Evolutionary conservation across 345 rosid species (phyloP).

Genomic region (Salix dunnii): DNA sequence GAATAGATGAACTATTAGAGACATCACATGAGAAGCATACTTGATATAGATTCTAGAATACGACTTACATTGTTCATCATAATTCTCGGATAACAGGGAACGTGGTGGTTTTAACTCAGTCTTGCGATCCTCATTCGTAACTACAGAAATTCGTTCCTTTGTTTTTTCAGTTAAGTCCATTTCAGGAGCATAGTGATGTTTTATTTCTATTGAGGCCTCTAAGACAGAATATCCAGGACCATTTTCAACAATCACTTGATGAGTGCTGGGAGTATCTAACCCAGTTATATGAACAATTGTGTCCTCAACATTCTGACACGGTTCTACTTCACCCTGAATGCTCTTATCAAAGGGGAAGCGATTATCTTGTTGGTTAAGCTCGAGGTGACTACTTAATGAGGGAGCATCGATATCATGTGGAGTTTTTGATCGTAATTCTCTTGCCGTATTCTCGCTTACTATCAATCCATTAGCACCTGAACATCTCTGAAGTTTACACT

Average conservation of each 20-base stretch:
- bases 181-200: conserved; percentile 14
- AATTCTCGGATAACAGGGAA: conserved; percentile 22
- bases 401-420: conserved; percentile 7
- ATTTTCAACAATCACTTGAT: conserved; percentile 5
- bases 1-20: conserved; percentile 1
- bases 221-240: background rate
- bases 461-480: conserved; percentile 29
- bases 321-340: conserved; percentile 10
- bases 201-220: conserved; percentile 14
- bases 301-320: conserved; percentile 19
- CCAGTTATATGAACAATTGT: background rate
- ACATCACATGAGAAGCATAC: background rate
- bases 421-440: conserved; percentile 12
- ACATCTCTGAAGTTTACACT: conserved; percentile 35
- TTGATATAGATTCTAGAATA: conserved; percentile 5
- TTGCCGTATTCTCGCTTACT: conserved; percentile 17
- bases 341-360: conserved; percentile 2
- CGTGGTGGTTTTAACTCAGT: conserved; percentile 33
- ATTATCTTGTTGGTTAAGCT: conserved; percentile 13
- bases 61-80: conserved; percentile 31
- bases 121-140: conserved; percentile 22
- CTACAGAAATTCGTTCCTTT: conserved; percentile 17
- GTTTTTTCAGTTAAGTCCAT: conserved; percentile 17
- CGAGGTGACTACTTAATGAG: conserved; percentile 8
- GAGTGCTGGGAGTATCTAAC: background rate